A percentile compares a stretch with the other conserved stretches of the same genome.
phyloP scores from a whole-genome alignment of 768 basidiomycete genomes.

The Naganishia antarctica region DNA sequence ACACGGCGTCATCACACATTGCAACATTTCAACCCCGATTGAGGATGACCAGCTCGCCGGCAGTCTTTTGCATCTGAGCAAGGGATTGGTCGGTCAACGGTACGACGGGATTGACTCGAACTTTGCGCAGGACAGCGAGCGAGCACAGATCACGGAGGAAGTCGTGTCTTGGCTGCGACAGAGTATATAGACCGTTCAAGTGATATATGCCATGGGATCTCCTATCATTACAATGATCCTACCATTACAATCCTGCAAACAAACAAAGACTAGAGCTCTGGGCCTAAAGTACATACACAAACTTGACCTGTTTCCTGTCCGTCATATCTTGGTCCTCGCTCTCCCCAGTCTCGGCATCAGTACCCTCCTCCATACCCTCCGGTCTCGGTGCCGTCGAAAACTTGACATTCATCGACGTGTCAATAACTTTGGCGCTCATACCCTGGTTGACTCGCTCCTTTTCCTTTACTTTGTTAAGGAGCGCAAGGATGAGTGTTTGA shows the following conservation, averaged over 20 bases:
- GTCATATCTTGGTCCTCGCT: slow-evolving; percentile 29
- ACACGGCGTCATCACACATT: slow-evolving; percentile 39
- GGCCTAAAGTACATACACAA: slow-evolving; percentile 40
- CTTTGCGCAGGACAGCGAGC: neutral
- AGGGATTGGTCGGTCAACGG: neutral
- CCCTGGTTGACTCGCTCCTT: slow-evolving; percentile 42
- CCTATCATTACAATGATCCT: neutral
- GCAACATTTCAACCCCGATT: neutral
- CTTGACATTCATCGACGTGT: slow-evolving; percentile 36
- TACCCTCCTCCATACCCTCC: slow-evolving; percentile 22
- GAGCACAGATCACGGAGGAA: neutral
- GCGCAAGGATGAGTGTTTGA: slow-evolving; percentile 34
- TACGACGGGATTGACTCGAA: neutral
- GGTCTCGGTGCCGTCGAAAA: slow-evolving; percentile 23
- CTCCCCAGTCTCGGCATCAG: slow-evolving; percentile 4
- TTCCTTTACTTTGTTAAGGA: slow-evolving; percentile 43
- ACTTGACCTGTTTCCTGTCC: slow-evolving; percentile 38
- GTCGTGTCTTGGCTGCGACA: neutral
- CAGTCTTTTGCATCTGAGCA: too few species aligned
- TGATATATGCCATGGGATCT: neutral
- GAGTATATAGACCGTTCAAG: neutral
- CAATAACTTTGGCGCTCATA: slow-evolving; percentile 42
- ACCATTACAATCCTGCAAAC: too few species aligned
- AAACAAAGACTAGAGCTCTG: too few species aligned
- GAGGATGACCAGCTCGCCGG: neutral